phyloP scores from a whole-genome alignment of 1,284 basidiomycete genomes.

The Pascua guehoae region DNA sequence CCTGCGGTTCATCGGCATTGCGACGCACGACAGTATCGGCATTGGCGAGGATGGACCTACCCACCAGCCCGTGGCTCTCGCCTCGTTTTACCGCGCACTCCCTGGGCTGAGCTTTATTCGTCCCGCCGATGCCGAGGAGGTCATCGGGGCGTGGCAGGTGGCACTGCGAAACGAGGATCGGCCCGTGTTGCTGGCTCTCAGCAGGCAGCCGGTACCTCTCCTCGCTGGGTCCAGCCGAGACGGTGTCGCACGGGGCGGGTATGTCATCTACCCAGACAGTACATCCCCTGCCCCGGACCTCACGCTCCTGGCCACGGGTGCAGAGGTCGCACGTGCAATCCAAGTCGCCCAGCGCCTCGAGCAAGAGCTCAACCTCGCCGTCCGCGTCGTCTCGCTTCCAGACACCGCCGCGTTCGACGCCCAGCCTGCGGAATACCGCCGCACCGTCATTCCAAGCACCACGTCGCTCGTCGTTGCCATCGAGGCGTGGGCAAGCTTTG shows the following conservation, averaged over 20 bases:
- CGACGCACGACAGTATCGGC: constrained; percentile 28
- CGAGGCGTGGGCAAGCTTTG: constrained; percentile 22
- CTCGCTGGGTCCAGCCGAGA: constrained; percentile 15
- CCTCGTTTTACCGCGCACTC: constrained; percentile 23
- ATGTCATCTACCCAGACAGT: constrained; percentile 14
- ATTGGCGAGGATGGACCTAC: constrained; percentile 33
- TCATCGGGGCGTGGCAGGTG: constrained; percentile 23
- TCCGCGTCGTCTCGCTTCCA: constrained; percentile 28
- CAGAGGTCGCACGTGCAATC: constrained; percentile 26
- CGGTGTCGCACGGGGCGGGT: constrained; percentile 20
- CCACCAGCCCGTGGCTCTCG: constrained; percentile 27
- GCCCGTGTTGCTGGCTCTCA: constrained; percentile 19
- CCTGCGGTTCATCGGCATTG: constrained; percentile 26
- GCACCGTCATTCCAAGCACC: constrained; percentile 12
- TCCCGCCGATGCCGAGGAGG: constrained; percentile 31
- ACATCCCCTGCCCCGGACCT: constrained; percentile 6
- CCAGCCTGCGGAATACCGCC: constrained; percentile 20
- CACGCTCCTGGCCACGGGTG: constrained; percentile 23
- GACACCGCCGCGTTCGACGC: constrained; percentile 19
- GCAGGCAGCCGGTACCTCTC: constrained; percentile 23
- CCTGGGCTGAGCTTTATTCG: constrained; percentile 24
- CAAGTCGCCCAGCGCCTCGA: constrained; percentile 18
- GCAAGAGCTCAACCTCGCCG: constrained; percentile 1
- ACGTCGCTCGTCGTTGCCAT: constrained; percentile 20
- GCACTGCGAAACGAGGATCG: constrained; percentile 14